These are phyloP conservation scores for Phlebiopsis flavidoalba DNA, from an alignment of 768 basidiomycete genomes.

Conservation along the genomic window DNA sequence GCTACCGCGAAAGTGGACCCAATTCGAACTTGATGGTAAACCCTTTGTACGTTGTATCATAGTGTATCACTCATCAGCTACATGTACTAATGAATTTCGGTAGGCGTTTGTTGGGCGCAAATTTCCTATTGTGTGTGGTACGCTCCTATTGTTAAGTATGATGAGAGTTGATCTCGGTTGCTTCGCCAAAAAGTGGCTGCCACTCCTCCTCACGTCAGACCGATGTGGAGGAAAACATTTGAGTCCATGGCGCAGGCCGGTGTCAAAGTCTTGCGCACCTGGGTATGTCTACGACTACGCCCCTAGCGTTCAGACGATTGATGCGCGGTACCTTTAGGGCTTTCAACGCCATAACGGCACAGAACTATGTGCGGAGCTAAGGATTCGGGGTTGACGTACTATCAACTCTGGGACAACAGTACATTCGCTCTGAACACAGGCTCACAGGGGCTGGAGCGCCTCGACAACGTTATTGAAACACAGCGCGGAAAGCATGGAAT, in stretches of 20 bases:
- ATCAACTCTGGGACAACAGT: constrained; percentile 48
- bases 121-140: constrained; percentile 42
- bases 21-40: constrained; percentile 40
- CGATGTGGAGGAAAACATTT: constrained; percentile 48
- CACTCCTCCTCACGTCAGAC: constrained; percentile 39
- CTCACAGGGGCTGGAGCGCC: constrained; percentile 46
- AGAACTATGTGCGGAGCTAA: constrained; percentile 40
- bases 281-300: constrained; percentile 29
- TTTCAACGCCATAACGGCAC: constrained; percentile 35
- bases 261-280: constrained; percentile 49
- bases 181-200: constrained; percentile 46
- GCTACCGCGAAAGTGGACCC: constrained; percentile 20
- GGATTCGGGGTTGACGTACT: constrained; percentile 42
- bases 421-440: constrained; percentile 48
- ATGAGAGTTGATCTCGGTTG: neutral
- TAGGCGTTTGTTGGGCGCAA: constrained; percentile 49
- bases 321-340: constrained; percentile 23
- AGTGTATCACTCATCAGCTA: neutral
- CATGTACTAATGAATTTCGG: neutral
- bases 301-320: neutral
- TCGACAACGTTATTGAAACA: constrained; percentile 46
- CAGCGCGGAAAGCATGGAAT: constrained; percentile 45
- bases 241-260: constrained; percentile 42
- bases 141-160: neutral
- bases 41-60: constrained; percentile 36